Evolutionary conservation across 2,329 filamentous ascomycete genomes (phyloP), one percentile per base, ranked within the genome.

Genomic region (Talaromyces sp.): DNA sequence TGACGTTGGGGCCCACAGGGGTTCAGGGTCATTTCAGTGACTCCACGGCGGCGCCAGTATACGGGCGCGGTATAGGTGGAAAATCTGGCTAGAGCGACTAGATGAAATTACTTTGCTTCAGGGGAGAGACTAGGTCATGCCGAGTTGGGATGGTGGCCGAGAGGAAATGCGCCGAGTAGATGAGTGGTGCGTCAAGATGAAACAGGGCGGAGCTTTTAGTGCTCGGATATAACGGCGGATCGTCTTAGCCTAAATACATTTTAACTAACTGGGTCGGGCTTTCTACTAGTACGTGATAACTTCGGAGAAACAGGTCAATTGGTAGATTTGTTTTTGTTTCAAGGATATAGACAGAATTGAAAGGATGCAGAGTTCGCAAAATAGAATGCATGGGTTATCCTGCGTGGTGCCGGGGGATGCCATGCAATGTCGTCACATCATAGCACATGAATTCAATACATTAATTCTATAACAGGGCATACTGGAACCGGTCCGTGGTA

Each of bases 141-240:
- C 55, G 7, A 47, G 33, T 59, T 57, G 40, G 53, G 52, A 47
- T 41, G 10, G 45, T 44, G 47, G 47, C 57, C 57, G 59, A 58
- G 41, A 27, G 17, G 30, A 39, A 51, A 35, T 51, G 33, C 40
- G 32, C 51, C 41, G 49, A 14, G 45, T 52, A 60, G 56, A 58
- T 63, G 57, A 57, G 39, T 33, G 20, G 44, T 49, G 41, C 33
- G 36, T 62, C 41, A 62, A 62, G 49, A 36, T 64, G 62, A 64
- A 64, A 64, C 62, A 51, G 5, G 35, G 49, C 52, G 56, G 55
- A 49, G 51, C 52, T 32, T 54, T 54, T 49, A 49, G 39, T 32
- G 41, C 45, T 5, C 24, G 24, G n/a, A 17, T 27, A 37, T 16
- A n/a, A 47, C 37, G 51, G 53, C 47, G 30, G 42, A 49, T 46